Percentiles rank a stretch among this genome's conserved stretches.
Evolutionary conservation across 768 basidiomycete genomes (phyloP).

Genomic region (Rhodosporidiobolus sp.): DNA sequence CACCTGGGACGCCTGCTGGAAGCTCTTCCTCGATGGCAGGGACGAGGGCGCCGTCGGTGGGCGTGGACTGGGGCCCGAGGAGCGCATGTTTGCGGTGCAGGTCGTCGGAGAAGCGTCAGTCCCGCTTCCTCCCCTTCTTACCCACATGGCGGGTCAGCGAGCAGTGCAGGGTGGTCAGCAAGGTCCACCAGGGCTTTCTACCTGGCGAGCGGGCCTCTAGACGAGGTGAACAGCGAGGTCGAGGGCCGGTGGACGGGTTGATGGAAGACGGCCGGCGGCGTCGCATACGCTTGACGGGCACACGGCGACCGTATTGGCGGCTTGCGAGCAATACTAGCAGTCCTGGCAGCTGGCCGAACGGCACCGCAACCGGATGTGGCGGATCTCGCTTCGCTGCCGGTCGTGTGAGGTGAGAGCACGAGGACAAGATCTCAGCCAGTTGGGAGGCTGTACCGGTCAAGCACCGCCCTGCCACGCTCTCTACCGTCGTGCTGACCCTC

Average conservation of each 20-base stretch:
- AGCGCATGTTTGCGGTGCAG: conserved; percentile 43
- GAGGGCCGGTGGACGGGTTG: too few species aligned
- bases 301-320: too few species aligned
- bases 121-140: not conserved
- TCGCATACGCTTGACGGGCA: too few species aligned
- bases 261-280: too few species aligned
- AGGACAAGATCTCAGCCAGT: too few species aligned
- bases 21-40: conserved; percentile 37
- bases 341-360: too few species aligned
- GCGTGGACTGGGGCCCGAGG: conserved; percentile 18
- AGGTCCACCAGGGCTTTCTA: too few species aligned
- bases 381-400: too few species aligned
- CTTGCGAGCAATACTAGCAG: too few species aligned
- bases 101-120: conserved; percentile 43
- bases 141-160: not conserved
- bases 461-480: not conserved
- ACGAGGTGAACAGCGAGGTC: not conserved
- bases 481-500: not conserved
- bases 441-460: not conserved
- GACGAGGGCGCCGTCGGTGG: conserved; percentile 5
- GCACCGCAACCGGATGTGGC: too few species aligned
- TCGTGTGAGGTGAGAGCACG: too few species aligned
- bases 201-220: too few species aligned
- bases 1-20: conserved; percentile 41
- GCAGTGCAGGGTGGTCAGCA: not conserved